Evolutionary conservation across 2,329 filamentous ascomycete species (phyloP).

Genomic region (Talaromyces sp.): DNA sequence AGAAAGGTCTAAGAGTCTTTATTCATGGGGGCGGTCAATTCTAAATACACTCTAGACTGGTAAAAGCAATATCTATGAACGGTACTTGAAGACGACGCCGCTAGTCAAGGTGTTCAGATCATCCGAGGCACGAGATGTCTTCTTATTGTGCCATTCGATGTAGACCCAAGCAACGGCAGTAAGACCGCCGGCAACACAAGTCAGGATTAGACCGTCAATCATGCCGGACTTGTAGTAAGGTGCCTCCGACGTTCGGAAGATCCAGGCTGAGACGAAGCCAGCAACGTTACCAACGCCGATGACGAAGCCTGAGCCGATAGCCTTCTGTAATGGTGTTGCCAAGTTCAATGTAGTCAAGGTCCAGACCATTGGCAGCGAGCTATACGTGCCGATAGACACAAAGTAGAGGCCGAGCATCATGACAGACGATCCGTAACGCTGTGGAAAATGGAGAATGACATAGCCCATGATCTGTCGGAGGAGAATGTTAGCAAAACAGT

Average conservation of each 20-base stretch:
- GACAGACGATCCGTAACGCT: neutral
- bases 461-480: conserved; percentile 1
- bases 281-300: conserved; percentile 6
- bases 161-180: conserved; percentile 2
- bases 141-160: conserved; percentile 8
- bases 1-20: neutral
- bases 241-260: neutral
- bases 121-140: neutral
- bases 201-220: conserved; percentile 7
- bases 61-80: neutral
- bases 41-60: neutral
- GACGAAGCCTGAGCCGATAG: conserved; percentile 7
- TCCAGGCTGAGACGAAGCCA: conserved; percentile 7
- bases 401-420: conserved; percentile 10
- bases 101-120: conserved; percentile 1
- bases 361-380: conserved; percentile 10
- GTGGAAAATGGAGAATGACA: conserved; percentile 1
- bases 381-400: conserved; percentile 9
- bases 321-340: conserved; percentile 5
- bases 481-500: neutral
- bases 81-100: conserved; percentile 5
- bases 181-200: neutral
- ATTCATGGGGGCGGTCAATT: neutral
- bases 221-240: conserved; percentile 7
- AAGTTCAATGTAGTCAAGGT: conserved; percentile 7